A percentile compares a stretch with the other conserved stretches of the same genome.
phyloP scores from a whole-genome alignment of 129 eudicot genomes.

The Artemisia annua region DNA sequence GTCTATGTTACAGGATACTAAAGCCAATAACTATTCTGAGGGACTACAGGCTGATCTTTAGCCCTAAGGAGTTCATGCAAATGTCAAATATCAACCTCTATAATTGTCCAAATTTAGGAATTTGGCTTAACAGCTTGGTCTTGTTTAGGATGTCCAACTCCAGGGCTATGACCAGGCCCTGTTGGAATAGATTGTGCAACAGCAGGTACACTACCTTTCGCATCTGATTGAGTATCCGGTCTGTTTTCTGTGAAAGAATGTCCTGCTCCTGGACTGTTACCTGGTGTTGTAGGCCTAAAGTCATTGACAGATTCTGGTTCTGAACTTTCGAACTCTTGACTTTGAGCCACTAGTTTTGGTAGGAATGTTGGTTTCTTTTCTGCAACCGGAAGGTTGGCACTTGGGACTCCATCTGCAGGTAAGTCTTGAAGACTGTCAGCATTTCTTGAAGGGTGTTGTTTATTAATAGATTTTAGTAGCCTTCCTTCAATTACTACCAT shows the following conservation, averaged over 20 bases:
- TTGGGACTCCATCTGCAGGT: conserved; percentile 27
- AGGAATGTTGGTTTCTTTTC: conserved; percentile 14
- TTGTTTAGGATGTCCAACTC: conserved; percentile 47
- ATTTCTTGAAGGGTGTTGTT: conserved; percentile 1
- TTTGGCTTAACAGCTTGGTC: conserved; percentile 28
- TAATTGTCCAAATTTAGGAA: conserved; percentile 21
- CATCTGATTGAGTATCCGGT: conserved; percentile 14
- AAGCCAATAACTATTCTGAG: background rate
- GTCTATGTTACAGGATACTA: background rate
- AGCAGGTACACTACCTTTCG: too few relatives aligned
- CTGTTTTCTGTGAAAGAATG: conserved; percentile 32
- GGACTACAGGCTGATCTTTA: background rate
- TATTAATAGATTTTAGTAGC: conserved; percentile 30
- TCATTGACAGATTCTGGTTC: conserved; percentile 20
- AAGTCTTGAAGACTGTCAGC: conserved; percentile 21
- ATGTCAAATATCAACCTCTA: background rate
- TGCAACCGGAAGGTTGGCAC: conserved; percentile 26
- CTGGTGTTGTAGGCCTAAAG: conserved; percentile 54
- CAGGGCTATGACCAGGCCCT: conserved; percentile 60
- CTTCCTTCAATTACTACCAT: conserved; percentile 38
- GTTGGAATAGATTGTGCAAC: conserved; percentile 22
- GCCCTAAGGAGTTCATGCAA: conserved; percentile 16
- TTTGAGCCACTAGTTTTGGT: conserved; percentile 14
- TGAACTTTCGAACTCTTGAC: conserved; percentile 8
- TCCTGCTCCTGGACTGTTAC: conserved; percentile 58